These are phyloP conservation scores for Phytophthora tubulina DNA, from an alignment of 352 stramenopile genomes.

Conservation along the genomic window DNA sequence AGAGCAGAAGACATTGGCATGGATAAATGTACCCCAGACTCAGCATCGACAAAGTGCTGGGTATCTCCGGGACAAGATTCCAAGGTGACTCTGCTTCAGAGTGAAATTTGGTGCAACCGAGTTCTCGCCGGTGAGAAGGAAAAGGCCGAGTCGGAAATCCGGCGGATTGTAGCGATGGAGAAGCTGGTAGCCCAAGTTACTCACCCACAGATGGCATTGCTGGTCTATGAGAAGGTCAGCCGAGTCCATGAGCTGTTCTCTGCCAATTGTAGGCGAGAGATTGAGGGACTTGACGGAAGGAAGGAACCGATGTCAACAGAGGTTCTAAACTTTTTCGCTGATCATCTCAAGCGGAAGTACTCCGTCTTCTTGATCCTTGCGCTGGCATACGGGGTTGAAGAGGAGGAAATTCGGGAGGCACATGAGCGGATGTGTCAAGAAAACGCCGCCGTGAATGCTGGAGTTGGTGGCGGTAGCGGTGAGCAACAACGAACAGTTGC, in stretches of 20 bases:
- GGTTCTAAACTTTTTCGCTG: slow-evolving; percentile 83
- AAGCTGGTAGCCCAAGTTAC: slow-evolving; percentile 86
- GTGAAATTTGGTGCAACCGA: slow-evolving; percentile 87
- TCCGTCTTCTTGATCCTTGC: slow-evolving; percentile 89
- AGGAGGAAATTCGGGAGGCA: slow-evolving; percentile 83
- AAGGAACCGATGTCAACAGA: slow-evolving; percentile 59
- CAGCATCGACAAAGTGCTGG: slow-evolving; percentile 44
- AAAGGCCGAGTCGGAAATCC: slow-evolving; percentile 85
- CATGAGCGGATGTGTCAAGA: slow-evolving; percentile 87
- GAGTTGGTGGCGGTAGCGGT: slow-evolving; percentile 76
- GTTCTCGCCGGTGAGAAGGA: slow-evolving; percentile 84
- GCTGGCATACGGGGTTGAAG: slow-evolving; percentile 75
- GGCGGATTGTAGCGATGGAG: slow-evolving; percentile 87
- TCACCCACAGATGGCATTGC: slow-evolving; percentile 78
- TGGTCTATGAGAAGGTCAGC: slow-evolving; percentile 91
- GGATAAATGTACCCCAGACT: background rate
- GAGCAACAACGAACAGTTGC: slow-evolving; percentile 58
- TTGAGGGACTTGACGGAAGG: slow-evolving; percentile 62
- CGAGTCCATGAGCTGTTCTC: slow-evolving; percentile 89
- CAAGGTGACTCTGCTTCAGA: slow-evolving; percentile 84
- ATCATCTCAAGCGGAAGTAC: slow-evolving; percentile 90
- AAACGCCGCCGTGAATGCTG: slow-evolving; percentile 75
- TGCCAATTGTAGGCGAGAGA: slow-evolving; percentile 81
- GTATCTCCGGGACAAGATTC: slow-evolving; percentile 87
- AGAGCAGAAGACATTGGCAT: slow-evolving; percentile 30